A percentile compares a stretch with the other conserved stretches of the same genome.
Conservation (phyloP, 2,329 filamentous ascomycete species). For the Fusarium incarnatum region DNA sequence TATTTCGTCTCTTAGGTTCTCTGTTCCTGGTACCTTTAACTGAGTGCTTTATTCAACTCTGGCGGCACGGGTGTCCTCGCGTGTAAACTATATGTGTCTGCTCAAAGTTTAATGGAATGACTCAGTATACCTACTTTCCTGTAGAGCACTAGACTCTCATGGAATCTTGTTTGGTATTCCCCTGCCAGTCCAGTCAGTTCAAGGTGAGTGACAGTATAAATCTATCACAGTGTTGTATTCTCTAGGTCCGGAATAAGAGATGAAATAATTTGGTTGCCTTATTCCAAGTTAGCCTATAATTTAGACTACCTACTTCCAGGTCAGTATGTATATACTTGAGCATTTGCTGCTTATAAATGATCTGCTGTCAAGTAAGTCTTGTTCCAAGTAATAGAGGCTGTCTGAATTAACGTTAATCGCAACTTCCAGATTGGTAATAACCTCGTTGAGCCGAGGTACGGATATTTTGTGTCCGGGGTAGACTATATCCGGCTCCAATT, state of each 20-base stretch:
- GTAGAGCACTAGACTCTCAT: not conserved
- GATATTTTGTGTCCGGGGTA: conserved; percentile 2
- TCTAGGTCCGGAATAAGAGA: not conserved
- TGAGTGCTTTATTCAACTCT: not conserved
- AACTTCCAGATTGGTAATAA: not conserved
- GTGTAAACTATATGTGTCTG: not conserved
- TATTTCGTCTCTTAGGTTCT: not conserved
- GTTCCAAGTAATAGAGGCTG: not conserved
- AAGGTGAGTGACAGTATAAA: not conserved
- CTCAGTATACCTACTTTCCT: not conserved
- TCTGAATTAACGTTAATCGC: not conserved
- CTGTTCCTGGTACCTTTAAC: not conserved
- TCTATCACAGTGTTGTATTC: not conserved
- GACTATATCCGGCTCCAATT: not conserved
- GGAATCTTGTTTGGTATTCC: accelerated
- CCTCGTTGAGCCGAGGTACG: conserved; percentile 13
- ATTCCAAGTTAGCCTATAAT: not conserved
- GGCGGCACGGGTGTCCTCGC: no score
- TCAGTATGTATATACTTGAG: not conserved
- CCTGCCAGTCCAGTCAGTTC: accelerated
- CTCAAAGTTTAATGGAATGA: not conserved
- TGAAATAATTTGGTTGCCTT: not conserved
- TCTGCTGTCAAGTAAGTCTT: not conserved
- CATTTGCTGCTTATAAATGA: not conserved
- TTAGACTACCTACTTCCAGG: not conserved